Conservation (phyloP, 257 asterid species). For the Thymus quinquecostatus region DNA sequence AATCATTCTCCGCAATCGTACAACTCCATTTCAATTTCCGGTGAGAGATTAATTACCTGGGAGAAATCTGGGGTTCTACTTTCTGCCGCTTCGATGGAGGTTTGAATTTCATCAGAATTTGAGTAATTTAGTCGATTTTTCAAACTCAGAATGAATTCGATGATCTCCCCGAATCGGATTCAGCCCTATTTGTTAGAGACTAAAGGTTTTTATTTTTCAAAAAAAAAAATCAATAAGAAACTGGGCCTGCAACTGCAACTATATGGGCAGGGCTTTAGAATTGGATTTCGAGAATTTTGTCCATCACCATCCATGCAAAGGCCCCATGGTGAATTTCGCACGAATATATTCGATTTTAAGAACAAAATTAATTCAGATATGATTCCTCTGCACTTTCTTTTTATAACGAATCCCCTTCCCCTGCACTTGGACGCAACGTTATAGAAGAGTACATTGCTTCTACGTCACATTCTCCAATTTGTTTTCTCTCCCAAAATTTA, state of each 20-base stretch:
- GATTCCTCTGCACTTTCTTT: no score
- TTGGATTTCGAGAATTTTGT: no score
- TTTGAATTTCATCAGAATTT: slow-evolving; percentile 33
- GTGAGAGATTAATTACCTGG: slow-evolving; percentile 40
- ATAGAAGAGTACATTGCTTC: background rate
- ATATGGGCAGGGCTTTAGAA: background rate
- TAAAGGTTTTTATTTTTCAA: no score
- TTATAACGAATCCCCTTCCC: background rate
- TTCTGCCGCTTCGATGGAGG: slow-evolving; percentile 60
- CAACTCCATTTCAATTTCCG: background rate
- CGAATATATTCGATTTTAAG: background rate
- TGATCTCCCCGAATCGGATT: no score
- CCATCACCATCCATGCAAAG: no score
- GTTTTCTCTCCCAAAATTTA: background rate
- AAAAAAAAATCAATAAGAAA: no score
- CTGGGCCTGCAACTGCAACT: background rate
- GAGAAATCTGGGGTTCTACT: slow-evolving; percentile 34
- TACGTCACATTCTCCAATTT: background rate
- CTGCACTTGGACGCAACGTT: background rate
- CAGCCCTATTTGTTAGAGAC: no score
- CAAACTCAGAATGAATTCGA: no score
- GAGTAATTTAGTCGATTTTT: no score
- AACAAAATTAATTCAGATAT: no score
- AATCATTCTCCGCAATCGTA: background rate
- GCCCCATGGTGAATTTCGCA: background rate